Evolutionary conservation across 2,329 filamentous ascomycete species (phyloP).

Genomic region (Colletotrichum caudatum): DNA sequence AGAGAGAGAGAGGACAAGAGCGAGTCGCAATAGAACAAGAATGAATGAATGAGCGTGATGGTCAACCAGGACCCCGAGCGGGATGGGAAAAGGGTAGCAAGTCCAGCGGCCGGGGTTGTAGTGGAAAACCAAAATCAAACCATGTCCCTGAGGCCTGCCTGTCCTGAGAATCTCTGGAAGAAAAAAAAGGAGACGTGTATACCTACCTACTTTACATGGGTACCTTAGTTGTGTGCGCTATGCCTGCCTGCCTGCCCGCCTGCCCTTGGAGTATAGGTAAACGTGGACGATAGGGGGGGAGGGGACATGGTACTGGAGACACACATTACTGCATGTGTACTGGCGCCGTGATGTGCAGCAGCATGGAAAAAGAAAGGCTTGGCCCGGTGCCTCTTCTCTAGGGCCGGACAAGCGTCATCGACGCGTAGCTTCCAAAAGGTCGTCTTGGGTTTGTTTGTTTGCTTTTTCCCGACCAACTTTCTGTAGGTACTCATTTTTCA

Average conservation of each 20-base stretch:
- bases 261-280: constrained; percentile 1
- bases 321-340: constrained; percentile 4
- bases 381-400: constrained; percentile 12
- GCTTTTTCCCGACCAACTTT: too few relatives aligned
- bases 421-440: not conserved
- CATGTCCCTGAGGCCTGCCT: constrained; percentile 21
- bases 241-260: not conserved
- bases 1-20: not conserved
- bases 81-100: not conserved
- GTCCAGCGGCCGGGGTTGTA: not conserved
- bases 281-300: not conserved
- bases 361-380: constrained; percentile 10
- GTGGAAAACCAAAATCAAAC: constrained; percentile 11
- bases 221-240: not conserved
- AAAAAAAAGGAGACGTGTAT: not conserved
- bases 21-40: not conserved
- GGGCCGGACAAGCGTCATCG: not conserved
- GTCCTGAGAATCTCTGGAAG: constrained; percentile 2
- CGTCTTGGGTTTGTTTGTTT: not conserved
- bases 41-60: not conserved
- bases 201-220: not conserved
- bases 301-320: constrained; percentile 12
- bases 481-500: not conserved
- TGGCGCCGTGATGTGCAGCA: constrained; percentile 7
- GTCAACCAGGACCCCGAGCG: not conserved